Evolutionary conservation across 257 asterid genomes (phyloP).

Genomic region (Nicotiana obtusifolia): DNA sequence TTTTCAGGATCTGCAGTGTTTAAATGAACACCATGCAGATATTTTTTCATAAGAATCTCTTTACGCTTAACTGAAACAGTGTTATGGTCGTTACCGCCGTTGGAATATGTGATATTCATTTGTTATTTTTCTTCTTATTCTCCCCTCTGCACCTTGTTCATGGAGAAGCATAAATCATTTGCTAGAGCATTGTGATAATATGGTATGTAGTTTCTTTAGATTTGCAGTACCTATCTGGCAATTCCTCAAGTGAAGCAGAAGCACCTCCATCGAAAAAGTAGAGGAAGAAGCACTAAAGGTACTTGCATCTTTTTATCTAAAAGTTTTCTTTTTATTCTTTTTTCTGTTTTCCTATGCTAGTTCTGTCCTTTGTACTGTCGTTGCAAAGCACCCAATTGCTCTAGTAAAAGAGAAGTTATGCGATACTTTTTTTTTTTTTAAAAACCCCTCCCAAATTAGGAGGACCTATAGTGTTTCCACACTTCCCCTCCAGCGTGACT

Average conservation of each 20-base stretch:
- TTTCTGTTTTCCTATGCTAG: neutral
- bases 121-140: neutral
- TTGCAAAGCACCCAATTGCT: neutral
- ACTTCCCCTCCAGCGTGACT: no score
- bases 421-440: no score
- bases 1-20: neutral
- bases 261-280: constrained; percentile 36
- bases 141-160: neutral
- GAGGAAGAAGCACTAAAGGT: constrained; percentile 64
- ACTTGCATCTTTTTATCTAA: neutral
- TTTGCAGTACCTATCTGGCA: constrained; percentile 42
- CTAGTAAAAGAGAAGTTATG: no score
- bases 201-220: neutral
- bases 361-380: neutral
- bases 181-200: neutral
- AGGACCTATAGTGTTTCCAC: no score
- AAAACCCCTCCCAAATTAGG: no score
- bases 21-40: neutral
- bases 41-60: neutral
- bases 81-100: neutral
- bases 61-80: neutral
- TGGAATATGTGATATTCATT: neutral
- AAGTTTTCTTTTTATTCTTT: neutral
- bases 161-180: neutral
- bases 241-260: constrained; percentile 34